Conservation (phyloP, 352 stramenopile genomes). For the Phytophthora hybrid region DNA sequence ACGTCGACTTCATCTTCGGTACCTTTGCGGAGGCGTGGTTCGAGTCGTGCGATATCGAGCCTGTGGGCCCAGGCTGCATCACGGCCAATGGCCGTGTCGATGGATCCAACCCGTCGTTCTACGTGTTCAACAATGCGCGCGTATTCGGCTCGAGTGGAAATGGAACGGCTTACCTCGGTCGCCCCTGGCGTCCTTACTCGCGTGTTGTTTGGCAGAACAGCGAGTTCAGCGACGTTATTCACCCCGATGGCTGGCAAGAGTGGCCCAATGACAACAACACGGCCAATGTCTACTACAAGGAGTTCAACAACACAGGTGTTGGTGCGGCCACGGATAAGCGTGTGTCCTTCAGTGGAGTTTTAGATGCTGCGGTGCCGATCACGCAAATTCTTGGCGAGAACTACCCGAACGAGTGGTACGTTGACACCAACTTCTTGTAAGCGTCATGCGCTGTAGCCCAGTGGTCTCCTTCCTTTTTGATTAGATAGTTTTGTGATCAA, state of each 20-base stretch:
- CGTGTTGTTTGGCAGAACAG: not conserved
- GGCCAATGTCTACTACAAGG: not conserved
- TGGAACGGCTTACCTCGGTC: not conserved
- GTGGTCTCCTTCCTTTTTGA: not conserved
- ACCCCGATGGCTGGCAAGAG: not conserved
- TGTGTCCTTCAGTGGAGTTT: not conserved
- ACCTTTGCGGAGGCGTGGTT: not conserved
- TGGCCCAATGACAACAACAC: not conserved
- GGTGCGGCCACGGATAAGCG: not conserved
- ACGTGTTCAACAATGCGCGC: not conserved
- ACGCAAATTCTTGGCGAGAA: not conserved
- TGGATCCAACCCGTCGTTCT: not conserved
- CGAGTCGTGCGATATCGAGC: not conserved
- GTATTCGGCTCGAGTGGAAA: not conserved
- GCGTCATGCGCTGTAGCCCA: not conserved
- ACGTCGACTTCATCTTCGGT: not conserved
- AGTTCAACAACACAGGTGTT: not conserved
- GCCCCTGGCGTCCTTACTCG: not conserved
- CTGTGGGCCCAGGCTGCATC: not conserved
- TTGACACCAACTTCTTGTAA: not conserved
- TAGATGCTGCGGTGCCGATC: not conserved
- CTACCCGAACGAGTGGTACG: not conserved
- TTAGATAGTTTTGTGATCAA: too few species aligned
- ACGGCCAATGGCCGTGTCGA: not conserved
- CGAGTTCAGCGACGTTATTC: not conserved